These are phyloP conservation scores for Solanum chmielewskii DNA, from an alignment of 257 asterid genomes.

Conservation along the genomic window DNA sequence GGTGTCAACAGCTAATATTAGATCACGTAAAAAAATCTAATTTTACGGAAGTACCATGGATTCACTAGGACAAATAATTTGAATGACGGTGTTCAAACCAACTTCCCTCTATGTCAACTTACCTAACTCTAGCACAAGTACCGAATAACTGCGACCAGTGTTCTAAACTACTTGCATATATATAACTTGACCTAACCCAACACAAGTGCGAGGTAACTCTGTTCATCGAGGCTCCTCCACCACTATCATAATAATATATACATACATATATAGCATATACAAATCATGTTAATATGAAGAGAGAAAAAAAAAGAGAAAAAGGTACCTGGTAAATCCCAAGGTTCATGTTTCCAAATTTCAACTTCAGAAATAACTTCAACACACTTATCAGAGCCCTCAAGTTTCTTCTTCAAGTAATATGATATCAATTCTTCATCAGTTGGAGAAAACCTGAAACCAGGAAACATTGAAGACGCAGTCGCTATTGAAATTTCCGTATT, in stretches of 20 bases:
- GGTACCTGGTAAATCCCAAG: conserved; percentile 92
- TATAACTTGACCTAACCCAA: neutral
- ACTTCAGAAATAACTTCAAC: conserved; percentile 70
- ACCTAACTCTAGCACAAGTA: neutral
- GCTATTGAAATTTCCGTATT: conserved; percentile 49
- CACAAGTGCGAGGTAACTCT: neutral
- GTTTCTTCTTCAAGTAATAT: conserved; percentile 62
- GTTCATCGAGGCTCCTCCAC: neutral
- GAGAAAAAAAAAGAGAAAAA: too few species aligned
- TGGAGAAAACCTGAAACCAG: conserved; percentile 84
- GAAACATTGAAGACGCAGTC: conserved; percentile 65
- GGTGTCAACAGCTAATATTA: neutral
- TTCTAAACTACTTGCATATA: neutral
- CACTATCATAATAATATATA: neutral
- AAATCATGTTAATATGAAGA: neutral
- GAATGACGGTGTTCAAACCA: neutral
- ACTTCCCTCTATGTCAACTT: neutral
- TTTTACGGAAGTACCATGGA: neutral
- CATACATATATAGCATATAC: neutral
- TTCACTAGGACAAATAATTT: neutral
- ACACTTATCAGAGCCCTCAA: conserved; percentile 34
- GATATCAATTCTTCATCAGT: conserved; percentile 72
- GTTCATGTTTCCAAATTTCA: conserved; percentile 76
- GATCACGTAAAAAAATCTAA: neutral
- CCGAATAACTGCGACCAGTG: neutral